Conservation (phyloP, 2,329 filamentous ascomycete species). For the Trichoderma guizhouense region DNA sequence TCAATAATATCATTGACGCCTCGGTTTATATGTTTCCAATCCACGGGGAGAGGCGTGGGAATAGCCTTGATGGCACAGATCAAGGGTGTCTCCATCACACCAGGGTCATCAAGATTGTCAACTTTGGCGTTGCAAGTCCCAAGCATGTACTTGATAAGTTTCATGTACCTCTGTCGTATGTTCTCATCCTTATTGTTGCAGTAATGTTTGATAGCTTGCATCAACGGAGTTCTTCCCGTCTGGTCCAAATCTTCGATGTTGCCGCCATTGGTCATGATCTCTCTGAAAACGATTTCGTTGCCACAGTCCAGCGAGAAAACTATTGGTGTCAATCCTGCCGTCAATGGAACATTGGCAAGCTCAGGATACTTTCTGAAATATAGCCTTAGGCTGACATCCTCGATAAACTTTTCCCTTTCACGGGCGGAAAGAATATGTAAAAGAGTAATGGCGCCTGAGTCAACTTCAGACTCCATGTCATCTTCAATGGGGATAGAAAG, state of each 20-base stretch:
- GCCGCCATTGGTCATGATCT: neutral
- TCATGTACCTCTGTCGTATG: neutral
- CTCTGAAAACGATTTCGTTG: neutral
- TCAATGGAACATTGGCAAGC: neutral
- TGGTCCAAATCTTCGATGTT: neutral
- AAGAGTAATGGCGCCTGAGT: neutral
- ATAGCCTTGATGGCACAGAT: neutral
- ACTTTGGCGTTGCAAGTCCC: neutral
- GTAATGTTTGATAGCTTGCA: neutral
- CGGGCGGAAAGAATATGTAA: slow-evolving; percentile 14
- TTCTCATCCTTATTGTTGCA: neutral
- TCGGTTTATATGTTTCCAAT: neutral
- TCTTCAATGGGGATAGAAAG: neutral
- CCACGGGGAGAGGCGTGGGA: neutral
- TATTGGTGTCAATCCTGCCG: neutral
- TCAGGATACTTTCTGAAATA: neutral
- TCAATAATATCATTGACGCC: neutral
- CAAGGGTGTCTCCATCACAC: neutral
- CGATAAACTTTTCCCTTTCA: neutral
- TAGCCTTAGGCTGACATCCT: neutral
- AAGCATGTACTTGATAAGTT: neutral
- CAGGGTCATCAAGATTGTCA: neutral
- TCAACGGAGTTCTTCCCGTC: neutral
- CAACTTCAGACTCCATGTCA: neutral
- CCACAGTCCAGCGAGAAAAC: neutral